Evolutionary conservation across 192 early-diverging fungal species (phyloP).

Genomic region (Cladochytrium replicatum): DNA sequence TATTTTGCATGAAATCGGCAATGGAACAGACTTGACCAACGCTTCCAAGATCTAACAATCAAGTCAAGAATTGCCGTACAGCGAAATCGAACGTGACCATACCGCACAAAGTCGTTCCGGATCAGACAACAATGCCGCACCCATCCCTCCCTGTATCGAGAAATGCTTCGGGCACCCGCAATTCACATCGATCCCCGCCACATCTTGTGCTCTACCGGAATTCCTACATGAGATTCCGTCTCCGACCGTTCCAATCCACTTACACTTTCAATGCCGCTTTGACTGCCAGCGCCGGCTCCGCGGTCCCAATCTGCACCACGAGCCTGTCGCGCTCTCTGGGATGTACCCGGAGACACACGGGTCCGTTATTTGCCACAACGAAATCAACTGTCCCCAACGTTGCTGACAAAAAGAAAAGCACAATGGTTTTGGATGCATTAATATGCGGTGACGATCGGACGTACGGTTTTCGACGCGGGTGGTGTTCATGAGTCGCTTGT

Average conservation of each 20-base stretch:
- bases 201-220: slow-evolving; percentile 58
- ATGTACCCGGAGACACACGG: slow-evolving; percentile 63
- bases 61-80: neutral
- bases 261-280: slow-evolving; percentile 77
- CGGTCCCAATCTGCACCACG: slow-evolving; percentile 90
- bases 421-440: no score
- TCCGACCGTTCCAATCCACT: slow-evolving; percentile 5
- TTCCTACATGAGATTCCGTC: neutral
- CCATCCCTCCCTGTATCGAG: slow-evolving; percentile 89
- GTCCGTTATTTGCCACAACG: slow-evolving; percentile 39
- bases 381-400: slow-evolving; percentile 66
- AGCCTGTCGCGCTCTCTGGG: slow-evolving; percentile 62
- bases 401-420: slow-evolving; percentile 8
- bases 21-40: slow-evolving; percentile 57
- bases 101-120: slow-evolving; percentile 71
- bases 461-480: slow-evolving; percentile 66
- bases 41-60: slow-evolving; percentile 9
- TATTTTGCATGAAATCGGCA: slow-evolving; percentile 88
- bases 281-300: slow-evolving; percentile 74
- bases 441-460: neutral
- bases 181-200: slow-evolving; percentile 88
- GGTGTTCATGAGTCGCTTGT: slow-evolving; percentile 69
- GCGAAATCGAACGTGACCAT: slow-evolving; percentile 4
- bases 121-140: slow-evolving; percentile 75
- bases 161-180: slow-evolving; percentile 98